Evolutionary conservation across 2,329 filamentous ascomycete genomes (phyloP), one percentile per base, ranked within the genome.

Genomic region (Esteya vermicola): DNA sequence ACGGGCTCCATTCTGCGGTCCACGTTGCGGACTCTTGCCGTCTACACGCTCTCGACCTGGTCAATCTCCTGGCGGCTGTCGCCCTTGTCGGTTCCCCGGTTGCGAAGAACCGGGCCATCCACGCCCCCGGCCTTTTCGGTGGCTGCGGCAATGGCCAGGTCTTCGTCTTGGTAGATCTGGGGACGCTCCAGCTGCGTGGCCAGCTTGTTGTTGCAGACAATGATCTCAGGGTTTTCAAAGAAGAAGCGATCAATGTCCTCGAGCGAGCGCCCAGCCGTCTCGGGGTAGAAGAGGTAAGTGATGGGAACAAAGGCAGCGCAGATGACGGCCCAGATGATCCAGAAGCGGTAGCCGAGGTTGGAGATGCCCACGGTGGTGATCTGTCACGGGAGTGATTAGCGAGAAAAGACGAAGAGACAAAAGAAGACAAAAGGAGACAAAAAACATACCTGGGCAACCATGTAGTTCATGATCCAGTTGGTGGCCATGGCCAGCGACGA

Each of bases 271-370:
- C 71, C 68, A 74, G 40, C 71, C 64, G 23, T 71, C 71, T 45
- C 43, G n/a, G 43, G 43, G 27, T 42, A 45, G 20, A 45, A 45
- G 1, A 70, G 70, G 20, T 63, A 70, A 10, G 68, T 65, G 38
- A 68, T 59, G 4, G 39, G 4, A 65, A 72, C 73, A 3, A 70
- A 75, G 33, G 70, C 67, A 9, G 74, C 55, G 43, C 72, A 68
- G 18, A 74, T 52, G 14, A 70, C 61, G 7, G 53, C 51, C 20
- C 34, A 45, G 19, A 45, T 36, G 10, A 45, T 42, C 40, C 31
- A 40, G 22, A 39, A 38, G 2, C 23, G 23, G 27, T 39, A 41
- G 21, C 42, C 37, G 12, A 35, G 33, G 8, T 45, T 42, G 23
- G 37, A 37, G 10, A 42, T 35, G 22, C 33, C 37, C 14, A 30